Base-by-base conservation (phyloP, 2,329 filamentous ascomycete species). In the Orbilia blumenaviensis region DNA sequence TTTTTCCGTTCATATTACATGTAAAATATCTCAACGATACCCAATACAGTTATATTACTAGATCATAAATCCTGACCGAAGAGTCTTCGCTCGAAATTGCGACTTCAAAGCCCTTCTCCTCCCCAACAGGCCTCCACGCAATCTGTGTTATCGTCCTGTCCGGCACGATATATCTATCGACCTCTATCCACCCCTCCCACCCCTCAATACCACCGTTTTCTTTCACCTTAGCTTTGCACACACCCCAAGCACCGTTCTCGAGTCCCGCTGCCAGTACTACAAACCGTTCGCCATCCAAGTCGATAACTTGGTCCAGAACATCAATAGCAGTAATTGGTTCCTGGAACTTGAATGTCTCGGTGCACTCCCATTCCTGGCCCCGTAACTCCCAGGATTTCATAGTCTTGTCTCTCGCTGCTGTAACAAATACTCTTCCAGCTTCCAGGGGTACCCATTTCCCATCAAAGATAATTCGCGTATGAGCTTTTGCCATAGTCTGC, bases 381-480 rank as follows among this genome's bases (percentile, higher is more conserved):
- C 42, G 79, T 83, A 12, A 80, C 78, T 82, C 82, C 92, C 92
- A 94, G 46, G 94, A 81, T 81, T 91, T 92, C 38, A 96, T 89
- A 25, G 86, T 87, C 84, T 96, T 98, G 83, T 99, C 95, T 80
- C 95, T 87, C 2, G 94, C 93, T 0, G 94, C 94, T 0, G 95
- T 99, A 10, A 91, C 91, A 83, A 99, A 99, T 27, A 87, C 82
- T 3, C 83, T 79, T 7, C 82, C 81, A 6, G 81, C 81, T 1
- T 80, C 78, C 5, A 81, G 71, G 0, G 91, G 90, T 0, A 91
- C 90, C 94, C 95, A 99, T 1, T 92, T 89, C 0, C 89, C 91
- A 81, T 93, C 93, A 12, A 98, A 86, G 50, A 99, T 94, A 93
- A 99, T 98, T 73, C 95, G 87, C 2, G 91, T 87, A 82, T 99